These are phyloP conservation scores for Colletotrichum tabaci DNA, from an alignment of 2,329 filamentous ascomycete species.

Conservation along the genomic window DNA sequence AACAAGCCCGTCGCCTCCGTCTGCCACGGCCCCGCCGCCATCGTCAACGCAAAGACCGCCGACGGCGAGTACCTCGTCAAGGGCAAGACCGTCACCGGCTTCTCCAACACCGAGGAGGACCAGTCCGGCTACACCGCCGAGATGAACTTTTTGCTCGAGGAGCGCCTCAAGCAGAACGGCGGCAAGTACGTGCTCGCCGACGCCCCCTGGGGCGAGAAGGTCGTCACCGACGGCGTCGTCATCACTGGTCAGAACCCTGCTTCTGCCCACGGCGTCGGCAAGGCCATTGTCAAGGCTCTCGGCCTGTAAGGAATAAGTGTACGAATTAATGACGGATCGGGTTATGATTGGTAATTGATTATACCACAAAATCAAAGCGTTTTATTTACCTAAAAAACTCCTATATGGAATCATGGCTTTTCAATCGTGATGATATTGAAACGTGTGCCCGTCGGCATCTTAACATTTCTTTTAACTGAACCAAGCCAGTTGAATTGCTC, in stretches of 20 bases:
- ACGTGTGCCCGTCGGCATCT: not conserved
- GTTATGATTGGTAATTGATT: conserved; percentile 19
- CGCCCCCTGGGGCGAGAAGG: conserved; percentile 61
- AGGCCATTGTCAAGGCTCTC: conserved; percentile 65
- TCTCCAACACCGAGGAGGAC: conserved; percentile 71
- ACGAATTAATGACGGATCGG: conserved; percentile 19
- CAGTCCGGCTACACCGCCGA: conserved; percentile 63
- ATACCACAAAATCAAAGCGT: conserved; percentile 4
- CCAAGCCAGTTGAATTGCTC: no score
- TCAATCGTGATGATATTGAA: not conserved
- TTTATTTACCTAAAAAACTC: not conserved
- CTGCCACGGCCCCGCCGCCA: conserved; percentile 77
- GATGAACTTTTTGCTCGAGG: conserved; percentile 74
- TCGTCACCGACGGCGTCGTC: conserved; percentile 65
- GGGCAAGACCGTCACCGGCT: conserved; percentile 73
- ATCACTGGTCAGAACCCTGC: conserved; percentile 73
- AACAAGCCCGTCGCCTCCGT: conserved; percentile 77
- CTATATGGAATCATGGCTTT: no score
- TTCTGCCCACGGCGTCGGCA: conserved; percentile 65
- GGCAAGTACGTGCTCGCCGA: conserved; percentile 71
- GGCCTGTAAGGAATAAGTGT: conserved; percentile 37
- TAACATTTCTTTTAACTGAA: no score
- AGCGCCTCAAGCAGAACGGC: conserved; percentile 64
- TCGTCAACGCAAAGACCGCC: conserved; percentile 69
- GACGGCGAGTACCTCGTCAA: conserved; percentile 68